These are phyloP conservation scores for Phlebiopsis gigantea DNA, from an alignment of 768 basidiomycete genomes.

Conservation along the genomic window DNA sequence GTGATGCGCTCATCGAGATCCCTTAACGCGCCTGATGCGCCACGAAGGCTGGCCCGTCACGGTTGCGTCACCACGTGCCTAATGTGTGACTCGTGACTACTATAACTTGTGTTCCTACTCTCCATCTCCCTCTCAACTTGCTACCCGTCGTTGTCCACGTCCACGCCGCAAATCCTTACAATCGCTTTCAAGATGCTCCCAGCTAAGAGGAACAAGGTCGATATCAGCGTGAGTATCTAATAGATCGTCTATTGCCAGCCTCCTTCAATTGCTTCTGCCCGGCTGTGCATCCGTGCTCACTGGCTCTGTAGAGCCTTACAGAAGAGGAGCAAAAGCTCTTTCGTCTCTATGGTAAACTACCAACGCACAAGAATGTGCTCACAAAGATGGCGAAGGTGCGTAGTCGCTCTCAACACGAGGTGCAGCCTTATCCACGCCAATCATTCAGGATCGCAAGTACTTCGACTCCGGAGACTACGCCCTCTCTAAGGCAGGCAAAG, in stretches of 20 bases:
- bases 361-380: slow-evolving; percentile 88
- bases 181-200: slow-evolving; percentile 53
- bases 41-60: slow-evolving; percentile 2
- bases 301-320: slow-evolving; percentile 55
- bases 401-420: background rate
- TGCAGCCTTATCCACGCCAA: background rate
- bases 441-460: slow-evolving; percentile 88
- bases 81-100: slow-evolving; percentile 1
- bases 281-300: background rate
- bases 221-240: slow-evolving; percentile 70
- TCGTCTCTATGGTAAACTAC: slow-evolving; percentile 90
- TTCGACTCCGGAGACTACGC: slow-evolving; percentile 99
- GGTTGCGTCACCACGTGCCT: slow-evolving; percentile 7
- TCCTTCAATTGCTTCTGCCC: background rate
- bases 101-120: background rate
- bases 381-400: slow-evolving; percentile 92
- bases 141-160: background rate
- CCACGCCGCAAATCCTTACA: too few species aligned
- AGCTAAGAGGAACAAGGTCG: slow-evolving; percentile 84
- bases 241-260: background rate
- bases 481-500: slow-evolving; percentile 88
- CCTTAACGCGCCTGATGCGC: slow-evolving; percentile 6
- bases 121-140: background rate
- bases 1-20: background rate
- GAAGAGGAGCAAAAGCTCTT: slow-evolving; percentile 94